Evolutionary conservation across 768 basidiomycete species (phyloP).

Genomic region (Sporobolomyces phaffii): DNA sequence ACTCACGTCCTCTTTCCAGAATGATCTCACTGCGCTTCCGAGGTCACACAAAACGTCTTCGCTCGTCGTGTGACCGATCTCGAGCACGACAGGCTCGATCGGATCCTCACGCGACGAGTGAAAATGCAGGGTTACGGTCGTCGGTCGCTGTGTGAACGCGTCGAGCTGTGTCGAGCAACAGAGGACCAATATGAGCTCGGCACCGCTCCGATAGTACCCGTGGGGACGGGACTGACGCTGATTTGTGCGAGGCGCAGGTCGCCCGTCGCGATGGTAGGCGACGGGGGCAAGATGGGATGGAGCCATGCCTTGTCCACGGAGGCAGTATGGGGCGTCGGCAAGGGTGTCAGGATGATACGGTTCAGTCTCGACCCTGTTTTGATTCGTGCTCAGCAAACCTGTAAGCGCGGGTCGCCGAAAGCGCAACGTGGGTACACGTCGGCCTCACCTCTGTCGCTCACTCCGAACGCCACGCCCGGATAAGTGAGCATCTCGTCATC

Average conservation of each 20-base stretch:
- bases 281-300: slow-evolving; percentile 1
- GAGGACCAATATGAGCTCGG: no score
- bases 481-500: slow-evolving; percentile 41
- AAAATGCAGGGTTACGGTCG: slow-evolving; percentile 24
- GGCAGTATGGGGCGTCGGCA: slow-evolving; percentile 1
- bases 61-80: slow-evolving; percentile 44
- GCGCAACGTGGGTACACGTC: neutral
- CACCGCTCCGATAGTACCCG: no score
- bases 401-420: no score
- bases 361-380: slow-evolving; percentile 4
- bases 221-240: neutral
- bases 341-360: slow-evolving; percentile 24
- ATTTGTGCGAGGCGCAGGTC: slow-evolving; percentile 41
- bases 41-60: slow-evolving; percentile 48
- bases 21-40: slow-evolving; percentile 45
- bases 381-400: no score
- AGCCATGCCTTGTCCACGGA: slow-evolving; percentile 22
- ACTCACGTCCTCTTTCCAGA: slow-evolving; percentile 47
- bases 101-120: slow-evolving; percentile 4
- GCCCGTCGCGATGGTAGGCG: slow-evolving; percentile 2
- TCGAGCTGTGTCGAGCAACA: no score
- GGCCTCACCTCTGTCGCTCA: slow-evolving; percentile 33
- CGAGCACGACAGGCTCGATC: slow-evolving; percentile 37
- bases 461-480: slow-evolving; percentile 45
- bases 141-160: neutral